Evolutionary conservation across 257 asterid species (phyloP).

Genomic region (Penstemon davidsonii): DNA sequence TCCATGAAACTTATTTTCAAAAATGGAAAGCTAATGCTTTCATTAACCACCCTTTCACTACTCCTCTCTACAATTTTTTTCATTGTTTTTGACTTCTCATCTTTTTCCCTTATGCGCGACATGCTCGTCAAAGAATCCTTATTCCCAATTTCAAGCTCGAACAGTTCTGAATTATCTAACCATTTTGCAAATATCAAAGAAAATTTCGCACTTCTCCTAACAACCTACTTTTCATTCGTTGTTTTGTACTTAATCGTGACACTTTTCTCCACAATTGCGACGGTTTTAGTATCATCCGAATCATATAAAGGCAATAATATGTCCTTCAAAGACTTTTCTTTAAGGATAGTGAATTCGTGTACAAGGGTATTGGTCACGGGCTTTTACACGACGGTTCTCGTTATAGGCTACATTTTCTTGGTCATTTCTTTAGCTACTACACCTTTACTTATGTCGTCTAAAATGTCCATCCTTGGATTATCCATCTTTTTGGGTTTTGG

Average conservation of each 20-base stretch:
- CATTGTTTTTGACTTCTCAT: constrained; percentile 27
- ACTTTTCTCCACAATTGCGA: constrained; percentile 2
- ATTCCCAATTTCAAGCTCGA: constrained; percentile 21
- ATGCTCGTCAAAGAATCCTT: constrained; percentile 26
- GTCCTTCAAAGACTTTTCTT: constrained; percentile 24
- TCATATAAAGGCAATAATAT: constrained; percentile 13
- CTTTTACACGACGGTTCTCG: constrained; percentile 35
- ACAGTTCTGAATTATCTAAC: constrained; percentile 17
- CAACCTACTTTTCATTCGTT: constrained; percentile 10
- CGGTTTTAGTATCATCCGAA: constrained; percentile 21
- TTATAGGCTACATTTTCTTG: constrained; percentile 23
- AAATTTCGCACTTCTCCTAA: constrained; percentile 14
- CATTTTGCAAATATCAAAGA: background rate
- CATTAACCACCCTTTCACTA: constrained; percentile 24
- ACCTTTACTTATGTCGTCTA: constrained; percentile 6
- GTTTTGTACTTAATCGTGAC: constrained; percentile 15
- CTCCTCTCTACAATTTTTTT: constrained; percentile 27
- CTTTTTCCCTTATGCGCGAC: constrained; percentile 26
- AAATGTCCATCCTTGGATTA: background rate
- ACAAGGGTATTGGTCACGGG: constrained; percentile 29
- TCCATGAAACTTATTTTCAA: constrained; percentile 31
- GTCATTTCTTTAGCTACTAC: background rate
- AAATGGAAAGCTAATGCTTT: constrained; percentile 33
- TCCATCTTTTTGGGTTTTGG: background rate
- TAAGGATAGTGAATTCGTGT: constrained; percentile 16